Base-by-base conservation (phyloP, 2,329 filamentous ascomycete species). In the Aspergillus texensis region DNA sequence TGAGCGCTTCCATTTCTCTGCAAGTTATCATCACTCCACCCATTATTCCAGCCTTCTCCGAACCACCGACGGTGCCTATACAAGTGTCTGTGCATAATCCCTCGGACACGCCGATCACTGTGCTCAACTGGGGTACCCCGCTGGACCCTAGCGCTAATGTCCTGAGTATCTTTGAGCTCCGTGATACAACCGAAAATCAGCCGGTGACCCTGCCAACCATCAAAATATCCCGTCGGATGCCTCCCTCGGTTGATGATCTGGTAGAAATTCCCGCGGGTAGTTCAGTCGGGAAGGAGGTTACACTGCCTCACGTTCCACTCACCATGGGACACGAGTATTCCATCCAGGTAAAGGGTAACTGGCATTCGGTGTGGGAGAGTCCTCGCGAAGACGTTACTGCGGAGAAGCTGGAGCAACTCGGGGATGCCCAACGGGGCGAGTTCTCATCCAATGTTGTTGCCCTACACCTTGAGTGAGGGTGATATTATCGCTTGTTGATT, bases 61-160 rank as follows among this genome's bases (percentile, higher is more conserved):
- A 64, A 2, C 57, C 67, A 36, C 58, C 72, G 24, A 56, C 63
- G 12, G 57, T 74, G 24, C 68, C 70, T n/a, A 63, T 76, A 55
- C 67, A 69, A 32, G 70, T 75, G 39, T 65, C 70, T 1, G 60
- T 77, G 24, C 60, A 68, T 30, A 80, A 79, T 46, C 63, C 67
- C 1, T 70, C 72, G 0, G 55, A 69, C 5, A 56, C 68, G 2
- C 60, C 72, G 16, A 60, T 79, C 16, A 79, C 74, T 0, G 50
- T 81, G 6, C 67, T 81, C 4, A 72, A 67, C 63, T 81, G 78
- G 78, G 73, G 70, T 3, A 77, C 71, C 6, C 78, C 77, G 1
- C 68, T 80, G 4, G 79, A 80, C 57, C 63, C 69, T 8, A 67
- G 65, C 8, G 77, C 76, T 6, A 67, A 67, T 24, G 60, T 73